These are phyloP conservation scores for Nakazawaea sp. DNA, from an alignment of 805 yeast genomes.

Conservation along the genomic window DNA sequence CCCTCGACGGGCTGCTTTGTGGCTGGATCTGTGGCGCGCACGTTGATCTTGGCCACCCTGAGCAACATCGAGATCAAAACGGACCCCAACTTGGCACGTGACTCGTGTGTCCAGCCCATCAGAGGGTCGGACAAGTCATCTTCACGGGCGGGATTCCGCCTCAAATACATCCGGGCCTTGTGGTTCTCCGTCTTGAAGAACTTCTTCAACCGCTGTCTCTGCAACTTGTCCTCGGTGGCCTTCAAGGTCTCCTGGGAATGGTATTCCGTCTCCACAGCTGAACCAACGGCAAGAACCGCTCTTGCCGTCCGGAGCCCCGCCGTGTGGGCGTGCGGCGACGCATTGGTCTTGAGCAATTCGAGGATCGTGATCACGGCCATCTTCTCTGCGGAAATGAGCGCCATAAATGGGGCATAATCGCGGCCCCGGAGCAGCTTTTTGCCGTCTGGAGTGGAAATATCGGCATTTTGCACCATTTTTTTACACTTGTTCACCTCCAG, in stretches of 20 bases:
- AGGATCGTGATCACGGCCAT: constrained; percentile 79
- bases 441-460: not conserved
- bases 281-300: constrained; percentile 76
- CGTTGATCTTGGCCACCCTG: constrained; percentile 78
- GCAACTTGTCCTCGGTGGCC: constrained; percentile 37
- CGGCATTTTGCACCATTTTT: constrained; percentile 25
- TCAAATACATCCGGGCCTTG: constrained; percentile 3
- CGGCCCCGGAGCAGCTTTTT: constrained; percentile 13
- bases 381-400: constrained; percentile 69
- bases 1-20: constrained; percentile 64
- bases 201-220: constrained; percentile 8
- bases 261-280: constrained; percentile 79
- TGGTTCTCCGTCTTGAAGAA: constrained; percentile 13
- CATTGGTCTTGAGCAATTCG: constrained; percentile 63
- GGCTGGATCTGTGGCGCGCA: constrained; percentile 73
- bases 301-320: constrained; percentile 83
- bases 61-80: constrained; percentile 66
- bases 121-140: constrained; percentile 15
- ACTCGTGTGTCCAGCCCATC: constrained; percentile 44
- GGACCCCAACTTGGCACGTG: constrained; percentile 74
- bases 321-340: constrained; percentile 27
- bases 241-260: constrained; percentile 59
- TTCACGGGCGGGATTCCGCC: not conserved
- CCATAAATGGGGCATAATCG: constrained; percentile 71
- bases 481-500: constrained; percentile 58